phyloP scores from a whole-genome alignment of 805 yeast genomes.

The Cyberlindnera euphorbiiphila region DNA sequence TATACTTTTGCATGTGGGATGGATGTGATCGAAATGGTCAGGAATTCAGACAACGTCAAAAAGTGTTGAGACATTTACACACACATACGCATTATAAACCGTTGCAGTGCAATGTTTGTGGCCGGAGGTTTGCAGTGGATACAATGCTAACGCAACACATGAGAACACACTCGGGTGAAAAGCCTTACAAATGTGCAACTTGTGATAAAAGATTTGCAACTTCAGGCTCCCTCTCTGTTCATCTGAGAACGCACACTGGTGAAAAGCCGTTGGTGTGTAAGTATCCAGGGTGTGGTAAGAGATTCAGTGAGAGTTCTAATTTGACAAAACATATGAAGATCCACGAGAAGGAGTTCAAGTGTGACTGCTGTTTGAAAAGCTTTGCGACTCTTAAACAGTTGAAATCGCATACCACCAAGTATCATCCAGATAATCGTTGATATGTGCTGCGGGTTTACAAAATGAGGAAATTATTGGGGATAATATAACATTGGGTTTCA shows the following conservation, averaged over 20 bases:
- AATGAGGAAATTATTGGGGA: too few relatives aligned
- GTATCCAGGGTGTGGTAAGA: constrained; percentile 74
- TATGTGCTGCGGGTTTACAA: too few relatives aligned
- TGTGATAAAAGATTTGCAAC: constrained; percentile 84
- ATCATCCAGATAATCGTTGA: constrained; percentile 13
- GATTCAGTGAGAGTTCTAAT: constrained; percentile 87
- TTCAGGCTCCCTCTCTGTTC: constrained; percentile 77
- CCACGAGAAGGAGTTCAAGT: constrained; percentile 54
- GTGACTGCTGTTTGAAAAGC: constrained; percentile 48
- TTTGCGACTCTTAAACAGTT: constrained; percentile 44
- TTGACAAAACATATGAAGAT: constrained; percentile 82
- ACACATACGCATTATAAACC: constrained; percentile 87
- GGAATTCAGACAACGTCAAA: constrained; percentile 78
- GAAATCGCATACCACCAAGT: constrained; percentile 35
- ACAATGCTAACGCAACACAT: constrained; percentile 75
- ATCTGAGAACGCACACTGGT: constrained; percentile 83
- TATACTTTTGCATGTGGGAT: constrained; percentile 73
- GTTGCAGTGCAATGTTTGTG: constrained; percentile 65
- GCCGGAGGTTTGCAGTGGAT: constrained; percentile 70
- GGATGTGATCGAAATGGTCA: constrained; percentile 64
- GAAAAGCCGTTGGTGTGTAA: constrained; percentile 82
- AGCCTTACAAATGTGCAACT: constrained; percentile 68
- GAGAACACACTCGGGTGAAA: constrained; percentile 86
- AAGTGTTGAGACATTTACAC: constrained; percentile 79
- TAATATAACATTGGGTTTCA: too few relatives aligned